Conservation (phyloP, 352 stramenopile genomes). For the Hyaloperonospora arabidopsidis region DNA sequence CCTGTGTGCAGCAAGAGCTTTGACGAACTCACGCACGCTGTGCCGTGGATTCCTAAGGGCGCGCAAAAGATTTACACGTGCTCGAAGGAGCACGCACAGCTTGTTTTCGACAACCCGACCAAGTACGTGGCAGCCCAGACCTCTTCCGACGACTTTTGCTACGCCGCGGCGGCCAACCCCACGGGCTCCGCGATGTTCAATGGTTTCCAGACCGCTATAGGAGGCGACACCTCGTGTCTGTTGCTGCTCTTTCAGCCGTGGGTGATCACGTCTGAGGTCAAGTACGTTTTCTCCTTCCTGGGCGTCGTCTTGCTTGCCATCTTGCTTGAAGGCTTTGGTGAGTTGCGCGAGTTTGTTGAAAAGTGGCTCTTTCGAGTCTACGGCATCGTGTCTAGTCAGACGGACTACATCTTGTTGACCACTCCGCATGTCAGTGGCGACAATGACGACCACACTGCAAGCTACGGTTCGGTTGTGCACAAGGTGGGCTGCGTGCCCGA, state of each 20-base stretch:
- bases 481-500: conserved; percentile 25
- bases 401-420: conserved; percentile 44
- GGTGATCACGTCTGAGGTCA: conserved; percentile 51
- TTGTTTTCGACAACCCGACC: conserved; percentile 44
- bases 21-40: conserved; percentile 56
- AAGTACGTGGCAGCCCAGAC: conserved; percentile 32
- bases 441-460: neutral
- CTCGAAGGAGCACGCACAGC: conserved; percentile 48
- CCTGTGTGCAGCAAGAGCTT: conserved; percentile 56
- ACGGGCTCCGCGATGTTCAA: conserved; percentile 80
- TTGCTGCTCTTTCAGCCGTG: conserved; percentile 78
- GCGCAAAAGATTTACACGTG: conserved; percentile 73
- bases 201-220: conserved; percentile 67
- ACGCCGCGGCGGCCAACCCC: conserved; percentile 27
- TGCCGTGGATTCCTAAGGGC: conserved; percentile 68
- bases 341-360: conserved; percentile 41
- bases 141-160: conserved; percentile 43
- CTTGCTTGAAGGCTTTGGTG: conserved; percentile 55
- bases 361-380: conserved; percentile 44
- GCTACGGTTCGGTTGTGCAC: conserved; percentile 15
- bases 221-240: conserved; percentile 48
- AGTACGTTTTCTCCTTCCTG: conserved; percentile 74
- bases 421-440: conserved; percentile 25
- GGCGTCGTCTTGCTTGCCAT: conserved; percentile 59
- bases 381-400: conserved; percentile 46